phyloP scores from a whole-genome alignment of 805 yeast genomes.

The Yarrowia osloensis region DNA sequence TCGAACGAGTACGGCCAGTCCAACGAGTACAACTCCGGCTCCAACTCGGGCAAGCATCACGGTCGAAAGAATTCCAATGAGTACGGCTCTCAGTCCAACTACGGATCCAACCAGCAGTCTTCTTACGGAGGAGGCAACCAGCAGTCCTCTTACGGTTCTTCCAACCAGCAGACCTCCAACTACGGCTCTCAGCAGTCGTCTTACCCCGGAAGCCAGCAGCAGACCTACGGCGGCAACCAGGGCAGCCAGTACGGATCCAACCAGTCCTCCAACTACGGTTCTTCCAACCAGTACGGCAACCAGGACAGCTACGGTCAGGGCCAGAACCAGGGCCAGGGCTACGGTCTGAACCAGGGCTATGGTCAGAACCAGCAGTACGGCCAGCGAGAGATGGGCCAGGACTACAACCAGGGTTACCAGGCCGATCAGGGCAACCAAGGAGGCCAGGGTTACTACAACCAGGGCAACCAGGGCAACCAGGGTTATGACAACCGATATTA shows the following conservation, averaged over 20 bases:
- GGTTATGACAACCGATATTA: slow-evolving; percentile 21
- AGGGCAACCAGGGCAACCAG: slow-evolving; percentile 13
- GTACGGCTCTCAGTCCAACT: neutral
- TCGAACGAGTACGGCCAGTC: slow-evolving; percentile 1
- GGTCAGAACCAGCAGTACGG: slow-evolving; percentile 4
- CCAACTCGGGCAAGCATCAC: neutral
- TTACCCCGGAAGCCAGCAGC: slow-evolving; percentile 1
- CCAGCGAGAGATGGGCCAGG: slow-evolving; percentile 5
- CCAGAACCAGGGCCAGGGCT: neutral
- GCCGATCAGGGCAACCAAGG: neutral
- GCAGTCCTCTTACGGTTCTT: neutral
- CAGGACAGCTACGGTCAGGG: neutral
- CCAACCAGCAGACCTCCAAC: neutral
- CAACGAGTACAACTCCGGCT: neutral
- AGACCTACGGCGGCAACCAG: neutral
- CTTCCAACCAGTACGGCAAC: neutral
- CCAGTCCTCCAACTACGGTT: neutral
- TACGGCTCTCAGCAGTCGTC: neutral
- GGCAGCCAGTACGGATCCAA: neutral
- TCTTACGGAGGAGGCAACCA: neutral
- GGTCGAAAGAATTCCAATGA: slow-evolving; percentile 6
- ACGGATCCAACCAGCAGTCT: neutral
- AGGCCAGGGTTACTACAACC: slow-evolving; percentile 7
- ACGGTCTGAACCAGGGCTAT: too few relatives aligned
- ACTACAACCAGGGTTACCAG: slow-evolving; percentile 13